Base-by-base conservation (phyloP, 805 yeast species). In the Candida orba region DNA sequence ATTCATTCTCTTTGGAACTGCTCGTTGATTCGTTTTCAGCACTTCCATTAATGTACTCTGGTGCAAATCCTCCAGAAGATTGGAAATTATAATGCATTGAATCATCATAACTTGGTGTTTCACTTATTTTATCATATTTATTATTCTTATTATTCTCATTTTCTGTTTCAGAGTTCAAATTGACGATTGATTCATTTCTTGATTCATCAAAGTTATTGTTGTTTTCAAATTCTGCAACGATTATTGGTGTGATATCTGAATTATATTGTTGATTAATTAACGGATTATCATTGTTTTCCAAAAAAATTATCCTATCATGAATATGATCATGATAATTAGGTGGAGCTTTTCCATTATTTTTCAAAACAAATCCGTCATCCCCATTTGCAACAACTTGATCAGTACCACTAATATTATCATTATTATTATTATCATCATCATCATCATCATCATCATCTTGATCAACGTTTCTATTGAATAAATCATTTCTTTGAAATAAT, bases 31-130 rank as follows among this genome's bases (percentile, higher is more conserved):
- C 29, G 9, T 27, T 27, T 9, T 27, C 10, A 10, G 12, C 13
- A 27, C 13, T 27, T 18, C 8, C 6, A 32, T 32, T 32, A 6
- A 32, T 41, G 36, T 86, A 86, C 3, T 72, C 71, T 0, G 95
- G 95, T 4, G 93, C 76, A 35, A 79, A 65, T 44, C 18, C 46
- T 57, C 30, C 43, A 39, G 13, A 27, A 27, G 62, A 65, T 3
- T 66, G 71, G 31, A 68, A 65, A 6, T 60, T 64, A 36, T 68
- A 76, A 50, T 74, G 73, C 50, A 86, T 59, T 0, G 95, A 95
- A 34, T 86, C 80, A 6, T 68, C 71, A 60, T 88, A 88, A 0
- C 90, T 75, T 0, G 96, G 96, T 9, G 86, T 93, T 33, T 75
- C 66, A 7, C 82, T 77, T 42, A 84, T 52, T 3, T 67, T 56